A percentile compares a stretch with the other conserved stretches of the same genome.
phyloP scores from a whole-genome alignment of 225 moss, liverwort and hornwort genomes.

The Takakia lepidozioides region DNA sequence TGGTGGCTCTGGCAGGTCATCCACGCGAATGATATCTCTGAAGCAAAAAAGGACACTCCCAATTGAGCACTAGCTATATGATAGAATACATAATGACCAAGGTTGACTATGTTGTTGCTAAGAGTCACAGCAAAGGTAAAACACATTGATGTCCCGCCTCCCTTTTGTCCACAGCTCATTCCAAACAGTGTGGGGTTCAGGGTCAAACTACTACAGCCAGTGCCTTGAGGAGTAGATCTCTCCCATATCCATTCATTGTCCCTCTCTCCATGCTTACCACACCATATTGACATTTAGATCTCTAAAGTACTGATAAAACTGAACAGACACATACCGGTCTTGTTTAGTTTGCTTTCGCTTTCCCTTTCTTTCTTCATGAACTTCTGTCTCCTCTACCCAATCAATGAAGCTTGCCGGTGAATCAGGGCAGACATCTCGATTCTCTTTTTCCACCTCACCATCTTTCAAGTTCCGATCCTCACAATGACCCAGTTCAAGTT shows the following conservation, averaged over 20 bases:
- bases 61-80: too few species aligned
- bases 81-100: too few species aligned
- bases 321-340: conserved; percentile 32
- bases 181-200: too few species aligned
- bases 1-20: conserved; percentile 83
- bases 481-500: conserved; percentile 11
- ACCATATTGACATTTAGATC: too few species aligned
- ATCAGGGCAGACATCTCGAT: conserved; percentile 11
- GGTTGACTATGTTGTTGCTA: too few species aligned
- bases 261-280: too few species aligned
- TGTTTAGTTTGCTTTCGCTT: conserved; percentile 47
- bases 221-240: too few species aligned
- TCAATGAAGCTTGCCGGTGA: conserved; percentile 41
- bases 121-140: too few species aligned
- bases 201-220: too few species aligned
- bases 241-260: too few species aligned
- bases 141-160: too few species aligned
- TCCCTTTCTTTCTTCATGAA: conserved; percentile 24
- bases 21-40: conserved; percentile 56
- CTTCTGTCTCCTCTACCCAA: conserved; percentile 10
- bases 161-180: too few species aligned
- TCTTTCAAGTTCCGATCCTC: conserved; percentile 10
- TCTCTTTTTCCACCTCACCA: conserved; percentile 11
- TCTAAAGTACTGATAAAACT: neutral
- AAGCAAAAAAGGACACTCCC: neutral